A percentile compares a stretch with the other conserved stretches of the same genome.
Evolutionary conservation across 2,329 filamentous ascomycete genomes (phyloP).

Genomic region (Penicillium sp.): DNA sequence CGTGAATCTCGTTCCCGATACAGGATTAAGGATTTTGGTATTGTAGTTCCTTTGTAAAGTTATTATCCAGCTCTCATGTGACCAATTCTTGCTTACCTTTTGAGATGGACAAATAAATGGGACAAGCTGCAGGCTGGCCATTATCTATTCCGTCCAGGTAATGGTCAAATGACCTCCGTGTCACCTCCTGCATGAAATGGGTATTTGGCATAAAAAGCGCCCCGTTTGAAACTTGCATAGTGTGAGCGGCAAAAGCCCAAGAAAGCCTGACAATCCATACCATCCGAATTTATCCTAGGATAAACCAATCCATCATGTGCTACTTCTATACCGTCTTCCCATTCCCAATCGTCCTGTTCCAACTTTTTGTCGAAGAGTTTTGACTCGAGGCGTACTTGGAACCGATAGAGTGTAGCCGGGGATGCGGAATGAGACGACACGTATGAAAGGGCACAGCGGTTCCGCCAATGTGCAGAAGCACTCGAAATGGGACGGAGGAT

Average conservation of each 20-base stretch:
- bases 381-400: conserved; percentile 3
- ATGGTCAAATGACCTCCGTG: conserved; percentile 4
- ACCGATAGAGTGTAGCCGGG: conserved; percentile 2
- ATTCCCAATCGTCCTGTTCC: conserved; percentile 1
- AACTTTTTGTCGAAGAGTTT: conserved; percentile 5
- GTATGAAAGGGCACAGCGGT: neutral
- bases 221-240: neutral
- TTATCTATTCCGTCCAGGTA: neutral
- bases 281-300: neutral
- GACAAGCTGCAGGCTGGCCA: conserved; percentile 5
- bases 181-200: conserved; percentile 3
- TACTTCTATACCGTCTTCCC: conserved; percentile 8
- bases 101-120: neutral
- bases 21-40: conserved; percentile 1
- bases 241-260: neutral
- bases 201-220: conserved; percentile 10
- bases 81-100: conserved; percentile 5
- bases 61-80: conserved; percentile 5
- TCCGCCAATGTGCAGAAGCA: conserved; percentile 1
- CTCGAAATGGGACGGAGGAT: neutral
- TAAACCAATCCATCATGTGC: conserved; percentile 5
- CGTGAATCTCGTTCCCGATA: neutral
- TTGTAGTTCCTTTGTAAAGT: neutral
- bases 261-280: neutral
- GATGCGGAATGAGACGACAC: conserved; percentile 4